Evolutionary conservation across 257 asterid species (phyloP), one percentile per base, ranked within the genome.

Genomic region (Lycium ferocissimum): DNA sequence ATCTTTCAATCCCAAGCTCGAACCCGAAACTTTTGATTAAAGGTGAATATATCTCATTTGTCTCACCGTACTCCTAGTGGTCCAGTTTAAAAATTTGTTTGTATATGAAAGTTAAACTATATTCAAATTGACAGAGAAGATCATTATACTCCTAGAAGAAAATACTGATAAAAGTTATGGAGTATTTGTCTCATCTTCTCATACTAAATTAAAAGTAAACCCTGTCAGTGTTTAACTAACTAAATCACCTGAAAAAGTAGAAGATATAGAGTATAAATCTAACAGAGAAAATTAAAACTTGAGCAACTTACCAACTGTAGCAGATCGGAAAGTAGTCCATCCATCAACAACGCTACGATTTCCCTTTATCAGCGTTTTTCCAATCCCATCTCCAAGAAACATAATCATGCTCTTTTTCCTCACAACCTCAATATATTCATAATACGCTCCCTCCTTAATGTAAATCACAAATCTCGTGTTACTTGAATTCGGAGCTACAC

Each of bases 261-360:
- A 79, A 76, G 40, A 18, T n/a, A 49, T 4, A 26, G 33, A 26
- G 33, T 26, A 38, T 14, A 72, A 65, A 9, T 12, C 18, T 22
- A n/a, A 54, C 51, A 20, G 7, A 14, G 53, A 26, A 26, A 72
- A 70, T 26, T 26, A 59, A 26, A 54, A 82, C 1, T 2, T 45
- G 57, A 38, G 26, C 43, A 81, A 90, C 93, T 91, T 1, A 97
- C 99, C 97, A 72, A 97, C 95, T 0, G 99, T 97, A 1, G 98
- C 82, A 18, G 99, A 97, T 53, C 96, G 92, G 92, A 95, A 97
- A 7, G 99, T 97, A 35, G 99, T 97, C 98, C 99, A 97, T 7
- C 97, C 97, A 51, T 92, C 98, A 2, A 88, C 95, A 11, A 97
- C 98, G 87, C 96, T 97, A 51, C 98, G 84, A 75, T 95, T 95